Conservation (phyloP, 2,329 filamentous ascomycete genomes). For the Talaromyces sp. region DNA sequence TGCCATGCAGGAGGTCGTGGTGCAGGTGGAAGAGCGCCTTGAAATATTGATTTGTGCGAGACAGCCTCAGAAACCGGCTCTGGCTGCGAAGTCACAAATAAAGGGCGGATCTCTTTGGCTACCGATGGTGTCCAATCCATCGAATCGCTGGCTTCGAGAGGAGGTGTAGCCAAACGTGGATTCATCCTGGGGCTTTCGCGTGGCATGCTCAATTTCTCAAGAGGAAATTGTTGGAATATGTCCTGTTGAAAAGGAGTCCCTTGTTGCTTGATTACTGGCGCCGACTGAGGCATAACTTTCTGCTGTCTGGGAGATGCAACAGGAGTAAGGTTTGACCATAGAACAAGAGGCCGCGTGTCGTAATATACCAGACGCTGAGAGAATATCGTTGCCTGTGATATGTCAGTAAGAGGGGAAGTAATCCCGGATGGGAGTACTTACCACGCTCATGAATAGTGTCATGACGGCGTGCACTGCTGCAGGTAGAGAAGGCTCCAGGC, state of each 20-base stretch:
- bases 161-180: constrained; percentile 32
- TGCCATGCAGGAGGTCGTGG: constrained; percentile 41
- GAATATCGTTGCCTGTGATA: constrained; percentile 33
- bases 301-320: constrained; percentile 19
- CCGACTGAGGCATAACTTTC: background rate
- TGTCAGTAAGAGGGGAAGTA: constrained; percentile 1
- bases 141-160: constrained; percentile 37
- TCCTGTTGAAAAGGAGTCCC: background rate
- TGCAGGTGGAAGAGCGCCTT: constrained; percentile 41
- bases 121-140: constrained; percentile 52
- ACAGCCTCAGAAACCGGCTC: constrained; percentile 14
- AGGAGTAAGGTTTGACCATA: constrained; percentile 39
- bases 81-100: constrained; percentile 17
- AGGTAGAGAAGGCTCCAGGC: constrained; percentile 28
- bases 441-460: constrained; percentile 38
- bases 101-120: constrained; percentile 35
- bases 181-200: constrained; percentile 22
- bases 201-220: constrained; percentile 38
- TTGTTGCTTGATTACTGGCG: background rate
- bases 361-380: constrained; percentile 39
- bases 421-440: constrained; percentile 22
- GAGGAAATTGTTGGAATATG: constrained; percentile 34
- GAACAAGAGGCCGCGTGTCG: constrained; percentile 41
- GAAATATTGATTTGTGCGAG: constrained; percentile 40
- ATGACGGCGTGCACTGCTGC: constrained; percentile 41